These are phyloP conservation scores for Phytophthora syringae DNA, from an alignment of 352 stramenopile species.

Conservation along the genomic window DNA sequence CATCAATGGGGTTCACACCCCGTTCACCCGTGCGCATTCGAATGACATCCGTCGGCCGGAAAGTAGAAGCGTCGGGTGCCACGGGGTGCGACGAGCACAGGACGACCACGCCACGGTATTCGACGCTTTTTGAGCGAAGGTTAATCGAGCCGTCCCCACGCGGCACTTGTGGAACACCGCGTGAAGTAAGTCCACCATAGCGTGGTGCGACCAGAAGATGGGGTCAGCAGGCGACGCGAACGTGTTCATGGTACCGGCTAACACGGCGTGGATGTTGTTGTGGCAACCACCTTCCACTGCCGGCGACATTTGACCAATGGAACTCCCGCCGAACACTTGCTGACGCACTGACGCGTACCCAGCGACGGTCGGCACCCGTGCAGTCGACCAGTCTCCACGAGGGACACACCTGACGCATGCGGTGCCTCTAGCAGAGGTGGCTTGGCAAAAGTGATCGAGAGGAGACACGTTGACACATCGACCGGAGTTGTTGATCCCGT, in stretches of 20 bases:
- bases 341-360: slow-evolving; percentile 55
- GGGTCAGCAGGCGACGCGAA: slow-evolving; percentile 64
- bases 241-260: slow-evolving; percentile 62
- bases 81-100: slow-evolving; percentile 58
- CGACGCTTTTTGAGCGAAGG: slow-evolving; percentile 54
- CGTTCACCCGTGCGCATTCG: slow-evolving; percentile 51
- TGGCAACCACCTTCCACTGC: slow-evolving; percentile 58
- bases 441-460: slow-evolving; percentile 69
- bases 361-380: slow-evolving; percentile 38
- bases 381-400: slow-evolving; percentile 46
- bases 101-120: slow-evolving; percentile 55
- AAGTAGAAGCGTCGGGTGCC: slow-evolving; percentile 24
- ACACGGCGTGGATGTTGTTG: slow-evolving; percentile 68
- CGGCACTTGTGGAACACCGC: slow-evolving; percentile 77
- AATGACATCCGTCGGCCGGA: slow-evolving; percentile 52
- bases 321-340: slow-evolving; percentile 54
- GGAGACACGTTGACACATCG: slow-evolving; percentile 45
- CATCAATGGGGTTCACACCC: slow-evolving; percentile 44
- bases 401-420: slow-evolving; percentile 58
- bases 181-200: slow-evolving; percentile 70
- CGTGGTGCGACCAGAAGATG: slow-evolving; percentile 82
- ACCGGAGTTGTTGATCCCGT: slow-evolving; percentile 48
- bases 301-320: slow-evolving; percentile 65
- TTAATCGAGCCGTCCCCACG: slow-evolving; percentile 49
- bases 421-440: slow-evolving; percentile 10